Percentiles rank a stretch among this genome's conserved stretches.
Evolutionary conservation across 2,329 filamentous ascomycete species (phyloP).

Genomic region (Biscogniauxia sp.): DNA sequence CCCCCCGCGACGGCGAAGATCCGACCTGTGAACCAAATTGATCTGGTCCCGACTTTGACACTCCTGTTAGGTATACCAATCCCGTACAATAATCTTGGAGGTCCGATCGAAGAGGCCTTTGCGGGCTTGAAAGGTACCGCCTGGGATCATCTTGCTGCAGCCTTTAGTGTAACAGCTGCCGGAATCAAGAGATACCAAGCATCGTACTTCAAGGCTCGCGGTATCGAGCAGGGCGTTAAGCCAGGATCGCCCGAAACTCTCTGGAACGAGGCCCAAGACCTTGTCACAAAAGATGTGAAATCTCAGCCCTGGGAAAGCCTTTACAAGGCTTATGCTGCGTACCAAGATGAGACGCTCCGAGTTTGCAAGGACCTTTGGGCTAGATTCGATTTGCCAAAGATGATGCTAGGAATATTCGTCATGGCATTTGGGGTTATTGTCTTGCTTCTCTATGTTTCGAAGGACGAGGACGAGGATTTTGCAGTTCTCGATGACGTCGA

Average conservation of each 20-base stretch:
- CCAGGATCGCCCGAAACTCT: slow-evolving; percentile 53
- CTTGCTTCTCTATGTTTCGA: slow-evolving; percentile 70
- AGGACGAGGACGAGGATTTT: slow-evolving; percentile 53
- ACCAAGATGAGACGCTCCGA: slow-evolving; percentile 74
- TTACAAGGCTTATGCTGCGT: slow-evolving; percentile 63
- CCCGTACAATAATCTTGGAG: slow-evolving; percentile 92
- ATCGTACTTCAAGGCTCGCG: slow-evolving; percentile 73
- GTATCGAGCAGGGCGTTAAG: slow-evolving; percentile 60
- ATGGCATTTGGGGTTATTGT: slow-evolving; percentile 66
- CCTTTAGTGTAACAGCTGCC: slow-evolving; percentile 74
- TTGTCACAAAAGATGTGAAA: slow-evolving; percentile 37
- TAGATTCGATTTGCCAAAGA: slow-evolving; percentile 82
- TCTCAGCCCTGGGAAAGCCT: slow-evolving; percentile 39
- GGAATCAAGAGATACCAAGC: slow-evolving; percentile 88
- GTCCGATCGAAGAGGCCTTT: slow-evolving; percentile 93
- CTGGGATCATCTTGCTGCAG: slow-evolving; percentile 74
- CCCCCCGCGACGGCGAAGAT: slow-evolving; percentile 73
- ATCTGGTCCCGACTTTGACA: slow-evolving; percentile 88
- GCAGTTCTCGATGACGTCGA: slow-evolving; percentile 54
- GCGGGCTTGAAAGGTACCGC: slow-evolving; percentile 65
- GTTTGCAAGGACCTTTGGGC: slow-evolving; percentile 88
- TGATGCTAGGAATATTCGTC: slow-evolving; percentile 75
- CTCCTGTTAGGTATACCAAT: slow-evolving; percentile 88
- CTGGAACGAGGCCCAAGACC: slow-evolving; percentile 53
- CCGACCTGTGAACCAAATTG: slow-evolving; percentile 79